Conservation (phyloP, 2,329 filamentous ascomycete genomes). For the Curvularia spicifera region DNA sequence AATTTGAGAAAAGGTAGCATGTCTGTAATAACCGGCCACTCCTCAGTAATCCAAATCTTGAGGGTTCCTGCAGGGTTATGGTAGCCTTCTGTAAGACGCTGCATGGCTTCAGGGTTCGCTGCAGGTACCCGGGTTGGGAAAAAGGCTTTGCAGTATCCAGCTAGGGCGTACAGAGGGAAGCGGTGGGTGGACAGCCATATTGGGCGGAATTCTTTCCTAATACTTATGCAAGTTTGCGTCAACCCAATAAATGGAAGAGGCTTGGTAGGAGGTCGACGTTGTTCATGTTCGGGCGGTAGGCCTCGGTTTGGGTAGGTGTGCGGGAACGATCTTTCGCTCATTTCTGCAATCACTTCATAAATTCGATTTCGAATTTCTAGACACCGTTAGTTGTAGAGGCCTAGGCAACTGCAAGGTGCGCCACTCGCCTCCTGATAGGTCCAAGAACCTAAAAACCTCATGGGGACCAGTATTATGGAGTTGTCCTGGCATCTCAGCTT, state of each 20-base stretch:
- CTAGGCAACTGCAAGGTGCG: too few species aligned
- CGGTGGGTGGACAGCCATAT: slow-evolving; percentile 32
- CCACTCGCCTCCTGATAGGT: slow-evolving; percentile 32
- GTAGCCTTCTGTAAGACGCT: slow-evolving; percentile 11
- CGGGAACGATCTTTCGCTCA: slow-evolving; percentile 24
- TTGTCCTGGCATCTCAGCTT: not conserved
- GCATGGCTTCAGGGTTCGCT: not conserved
- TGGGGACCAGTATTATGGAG: not conserved
- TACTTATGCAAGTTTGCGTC: slow-evolving; percentile 28
- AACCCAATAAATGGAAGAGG: slow-evolving; percentile 30
- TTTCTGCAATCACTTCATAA: slow-evolving; percentile 26
- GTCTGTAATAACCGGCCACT: slow-evolving; percentile 15
- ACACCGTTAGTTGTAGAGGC: not conserved
- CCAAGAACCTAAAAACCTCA: slow-evolving; percentile 28
- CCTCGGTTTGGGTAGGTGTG: slow-evolving; percentile 11
- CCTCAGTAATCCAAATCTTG: slow-evolving; percentile 19
- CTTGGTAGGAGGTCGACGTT: not conserved
- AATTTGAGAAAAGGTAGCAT: slow-evolving; percentile 28
- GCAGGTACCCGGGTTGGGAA: slow-evolving; percentile 14
- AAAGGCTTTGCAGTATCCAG: slow-evolving; percentile 32
- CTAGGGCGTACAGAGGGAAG: slow-evolving; percentile 25
- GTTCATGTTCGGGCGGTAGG: not conserved
- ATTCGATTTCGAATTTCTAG: slow-evolving; percentile 37
- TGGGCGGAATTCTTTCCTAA: slow-evolving; percentile 37
- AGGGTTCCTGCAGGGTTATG: slow-evolving; percentile 17